Evolutionary conservation across 2,329 filamentous ascomycete genomes (phyloP), one percentile per base, ranked within the genome.

Genomic region (Aspergillus sp.): DNA sequence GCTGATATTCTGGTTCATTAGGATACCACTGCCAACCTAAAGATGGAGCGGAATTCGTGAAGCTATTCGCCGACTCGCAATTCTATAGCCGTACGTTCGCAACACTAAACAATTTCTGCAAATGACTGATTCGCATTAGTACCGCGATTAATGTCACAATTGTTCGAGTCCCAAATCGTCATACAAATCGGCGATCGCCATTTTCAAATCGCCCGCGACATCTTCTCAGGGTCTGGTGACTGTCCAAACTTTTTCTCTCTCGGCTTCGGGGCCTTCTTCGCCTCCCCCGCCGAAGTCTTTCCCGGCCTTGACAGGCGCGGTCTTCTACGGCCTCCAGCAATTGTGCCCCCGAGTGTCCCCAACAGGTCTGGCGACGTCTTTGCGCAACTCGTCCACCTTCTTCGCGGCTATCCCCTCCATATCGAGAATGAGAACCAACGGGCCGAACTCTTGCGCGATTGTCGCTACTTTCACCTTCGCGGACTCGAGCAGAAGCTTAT

Each of bases 161-260:
- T 98, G 23, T 96, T 94, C 77, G 91, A 94, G 69, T 92, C 92
- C 64, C 91, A 91, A 70, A 96, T 97, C 47, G 60, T 93, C 81
- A 93, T 97, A 71, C 90, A 91, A 64, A 94, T 98, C 70, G 94
- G 94, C 62, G 87, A 91, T 68, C 87, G 86, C 61, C 88, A 95
- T 70, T 98, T 98, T 77, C 90, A 93, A 74, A 93, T 98, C 66
- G 91, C 93, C 2, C 90, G 93, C 65, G 91, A 96, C 69, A 83
- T 96, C 64, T 96, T 98, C 77, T 89, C 86, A 31, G 85, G 87
- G 41, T 92, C 93, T 0, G 94, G 93, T 28, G 93, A 98, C 78
- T 89, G 88, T n/a, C 93, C 93, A 13, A 98, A 98, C 76, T 98
- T 93, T 83, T 98, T 98, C 82, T 90, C 92, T 0, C 85, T 97